Evolutionary conservation across 495 filamentous ascomycete species (phyloP), one percentile per base, ranked within the genome.

Genomic region (Hypoxylon perforatum): DNA sequence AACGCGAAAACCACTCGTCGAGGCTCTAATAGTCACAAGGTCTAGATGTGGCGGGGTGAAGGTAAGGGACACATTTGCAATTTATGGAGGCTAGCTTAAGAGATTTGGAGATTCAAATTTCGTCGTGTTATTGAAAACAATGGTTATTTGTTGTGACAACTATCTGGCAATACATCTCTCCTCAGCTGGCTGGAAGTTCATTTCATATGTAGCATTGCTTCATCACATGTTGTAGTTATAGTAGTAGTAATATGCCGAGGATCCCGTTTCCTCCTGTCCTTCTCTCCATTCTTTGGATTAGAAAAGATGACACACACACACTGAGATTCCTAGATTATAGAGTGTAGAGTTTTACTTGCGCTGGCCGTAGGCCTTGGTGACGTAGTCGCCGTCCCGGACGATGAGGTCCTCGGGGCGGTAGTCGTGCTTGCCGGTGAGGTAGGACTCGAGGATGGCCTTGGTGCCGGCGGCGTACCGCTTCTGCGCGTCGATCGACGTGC

Each of bases 401-500:
- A 99, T 99, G 79, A 99, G 80, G 75, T 99, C 95, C 85, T 97
- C 82, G 62, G 86, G 88, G 63, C 85, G 86, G 85, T 99, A 99
- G 80, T 98, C 93, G 69, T 91, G 77, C 70, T 85, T 86, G 61
- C 94, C 94, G 65, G 84, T 86, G 76, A 97, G 91, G 86, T 98
- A 99, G 79, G 86, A 90, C 49, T 96, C 86, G 57, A 99, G 82
- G 76, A 99, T 97, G 65, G 79, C 72, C 91, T 97, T 97, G 76
- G 86, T 89, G 61, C 95, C 95, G 53, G 86, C 83, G 70, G 95
- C 92, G 74, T 99, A 99, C 57, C 95, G 87, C 85, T 94, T 89
- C 85, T 99, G 95, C 28, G 95, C 95, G 77, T 99, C 95, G 74
- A 99, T 90, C 54, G 93, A 96, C 59, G 95, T 98, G 74, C 95